Evolutionary conservation across 2,329 filamentous ascomycete genomes (phyloP), one percentile per base, ranked within the genome.

Genomic region (Colletotrichum karsti): DNA sequence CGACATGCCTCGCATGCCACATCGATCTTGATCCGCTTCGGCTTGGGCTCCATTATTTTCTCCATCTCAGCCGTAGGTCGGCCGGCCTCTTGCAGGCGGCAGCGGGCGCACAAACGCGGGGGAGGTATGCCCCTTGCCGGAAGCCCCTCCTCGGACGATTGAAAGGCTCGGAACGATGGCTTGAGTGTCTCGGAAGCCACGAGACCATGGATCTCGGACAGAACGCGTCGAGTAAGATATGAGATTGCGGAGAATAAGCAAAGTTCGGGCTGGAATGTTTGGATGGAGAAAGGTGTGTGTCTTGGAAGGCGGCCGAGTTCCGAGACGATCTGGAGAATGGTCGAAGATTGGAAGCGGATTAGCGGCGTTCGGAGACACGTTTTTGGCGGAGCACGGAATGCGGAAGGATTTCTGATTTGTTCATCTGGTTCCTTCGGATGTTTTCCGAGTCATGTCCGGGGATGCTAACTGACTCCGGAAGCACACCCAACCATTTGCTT

Each of bases 1-100:
- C 82, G 77, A 66, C 82, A 84, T 5, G 77, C 77, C 54, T 83
- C 77, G 65, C 82, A 84, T 3, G 82, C 82, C 9, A 83, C 74
- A 33, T 81, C 76, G 24, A 83, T 81, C 67, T 83, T 83, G 59
- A 81, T 76, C n/a, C 81, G 75, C 67, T 83, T 83, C 35, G 70
- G 71, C 63, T 71, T 67, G 7, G 64, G 64, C 53, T 67, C 64
- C 64, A 67, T 64, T 20, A 28, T 54, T 64, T 57, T 64, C 51
- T 53, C 37, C 53, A 51, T 50, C 7, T 28, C 33, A 33, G 41
- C 35, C 12, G 22, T 28, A 7, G 12, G 3, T 33, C 56, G 48
- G 57, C 44, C 35, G 22, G 54, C 54, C 54, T 30, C 4, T n/a
- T 39, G n/a, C 24, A 8, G 15, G 28, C 46, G 54, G 20, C 2